Base-by-base conservation (phyloP, 2,329 filamentous ascomycete genomes). In the Epichloe sp. region DNA sequence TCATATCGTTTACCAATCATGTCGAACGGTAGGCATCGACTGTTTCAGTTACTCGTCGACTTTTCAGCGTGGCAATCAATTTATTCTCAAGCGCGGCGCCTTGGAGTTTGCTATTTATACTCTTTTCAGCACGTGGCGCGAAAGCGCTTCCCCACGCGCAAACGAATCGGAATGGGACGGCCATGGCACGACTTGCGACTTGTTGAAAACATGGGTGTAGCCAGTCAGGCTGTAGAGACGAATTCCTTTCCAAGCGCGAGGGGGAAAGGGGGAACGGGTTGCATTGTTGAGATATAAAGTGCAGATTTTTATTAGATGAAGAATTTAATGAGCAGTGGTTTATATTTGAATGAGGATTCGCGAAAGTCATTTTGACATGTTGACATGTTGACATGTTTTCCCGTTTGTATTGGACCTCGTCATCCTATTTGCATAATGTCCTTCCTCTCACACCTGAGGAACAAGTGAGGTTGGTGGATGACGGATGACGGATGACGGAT, bases 31-130 rank as follows among this genome's bases (percentile, higher is more conserved):
- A 75, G 66, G 71, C 74, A 75, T 72, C 54, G 52, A 58, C 64
- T 63, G 62, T 64, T 67, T 64, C 65, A 70, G 65, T 70, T 63
- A 66, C 65, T 67, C 66, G 60, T 67, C 58, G 63, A 60, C 73
- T 59, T 63, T 61, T 61, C 38, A 45, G 51, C 51, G 51, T 49
- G 42, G 43, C 47, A 34, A 38, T 49, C 47, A 47, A 44, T 19
- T 47, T 34, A n/a, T 43, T 69, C 67, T 69, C 67, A 46, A 78
- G 75, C 75, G 68, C 69, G 76, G 76, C 68, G 75, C 77, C 73
- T 65, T 68, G 71, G 71, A 65, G 62, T 65, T 60, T 59, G 34
- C 58, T 26, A 26, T 54, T 51, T 57, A 58, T 67, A 60, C 63
- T 63, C 65, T 66, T 66, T 64, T 67, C 43, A 46, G 66, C 68